Evolutionary conservation across 164 flowering plant species (phyloP).

Genomic region (Aristolochia californica): DNA sequence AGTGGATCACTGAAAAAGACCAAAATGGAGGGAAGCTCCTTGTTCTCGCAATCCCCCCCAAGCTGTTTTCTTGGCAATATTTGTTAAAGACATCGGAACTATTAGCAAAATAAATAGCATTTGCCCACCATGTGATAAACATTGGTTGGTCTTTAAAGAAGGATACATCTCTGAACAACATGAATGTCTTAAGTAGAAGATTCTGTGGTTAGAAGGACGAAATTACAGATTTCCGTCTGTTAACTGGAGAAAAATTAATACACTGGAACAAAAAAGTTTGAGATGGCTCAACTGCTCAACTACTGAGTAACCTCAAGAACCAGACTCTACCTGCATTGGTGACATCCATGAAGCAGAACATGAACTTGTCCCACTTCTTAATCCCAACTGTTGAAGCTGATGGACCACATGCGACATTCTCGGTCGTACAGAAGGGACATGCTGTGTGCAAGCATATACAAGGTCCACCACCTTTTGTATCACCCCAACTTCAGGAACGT

Average conservation of each 20-base stretch:
- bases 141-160: too few species aligned
- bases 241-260: background rate
- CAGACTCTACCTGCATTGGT: constrained; percentile 10
- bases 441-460: constrained; percentile 85
- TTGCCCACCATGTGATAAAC: too few species aligned
- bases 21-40: too few species aligned
- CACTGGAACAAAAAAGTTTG: background rate
- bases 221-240: background rate
- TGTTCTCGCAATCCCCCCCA: too few species aligned
- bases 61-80: too few species aligned
- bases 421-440: constrained; percentile 89
- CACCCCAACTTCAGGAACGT: constrained; percentile 59
- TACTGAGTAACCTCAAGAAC: too few species aligned
- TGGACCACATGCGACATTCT: constrained; percentile 96
- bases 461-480: constrained; percentile 91
- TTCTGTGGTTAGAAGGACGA: constrained; percentile 6
- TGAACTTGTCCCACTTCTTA: constrained; percentile 13
- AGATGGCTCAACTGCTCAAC: too few species aligned
- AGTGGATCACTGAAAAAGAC: too few species aligned
- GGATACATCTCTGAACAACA: too few species aligned
- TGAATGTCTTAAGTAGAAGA: background rate
- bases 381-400: constrained; percentile 71
- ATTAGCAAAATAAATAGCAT: too few species aligned
- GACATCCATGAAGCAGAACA: constrained; percentile 8
- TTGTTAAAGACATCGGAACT: too few species aligned